Conservation (phyloP, 495 filamentous ascomycete genomes). For the Tuber umbilicatum region DNA sequence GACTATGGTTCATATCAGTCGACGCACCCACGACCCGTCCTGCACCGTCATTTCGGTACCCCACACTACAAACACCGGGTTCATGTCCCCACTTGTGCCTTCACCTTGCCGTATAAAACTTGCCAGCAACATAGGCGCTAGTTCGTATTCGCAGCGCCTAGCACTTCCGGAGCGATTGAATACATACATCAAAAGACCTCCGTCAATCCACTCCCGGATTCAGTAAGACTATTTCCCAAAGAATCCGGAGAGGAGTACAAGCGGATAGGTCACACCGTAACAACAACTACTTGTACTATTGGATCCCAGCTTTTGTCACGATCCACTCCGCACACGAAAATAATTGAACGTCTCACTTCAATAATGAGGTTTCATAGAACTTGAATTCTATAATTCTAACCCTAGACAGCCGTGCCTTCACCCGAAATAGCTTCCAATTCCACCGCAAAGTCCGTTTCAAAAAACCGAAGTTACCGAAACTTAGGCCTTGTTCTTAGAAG, state of each 20-base stretch:
- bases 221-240: not conserved
- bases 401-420: not conserved
- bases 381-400: not conserved
- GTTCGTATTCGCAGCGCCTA: not conserved
- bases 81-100: not conserved
- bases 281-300: not conserved
- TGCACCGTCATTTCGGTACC: not conserved
- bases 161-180: not conserved
- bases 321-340: not conserved
- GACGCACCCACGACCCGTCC: not conserved
- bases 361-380: not conserved
- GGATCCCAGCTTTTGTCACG: not conserved
- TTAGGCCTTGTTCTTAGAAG: constrained; percentile 36
- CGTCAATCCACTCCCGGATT: not conserved
- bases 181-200: not conserved
- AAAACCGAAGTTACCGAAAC: not conserved
- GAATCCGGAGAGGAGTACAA: not conserved
- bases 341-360: not conserved
- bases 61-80: not conserved
- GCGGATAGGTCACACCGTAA: not conserved
- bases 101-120: not conserved
- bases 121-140: not conserved
- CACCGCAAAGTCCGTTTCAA: not conserved
- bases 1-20: not conserved
- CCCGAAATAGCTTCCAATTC: not conserved